A percentile compares a stretch with the other conserved stretches of the same genome.
Evolutionary conservation across 1,284 basidiomycete genomes (phyloP).

Genomic region (Coniferiporia weirii): DNA sequence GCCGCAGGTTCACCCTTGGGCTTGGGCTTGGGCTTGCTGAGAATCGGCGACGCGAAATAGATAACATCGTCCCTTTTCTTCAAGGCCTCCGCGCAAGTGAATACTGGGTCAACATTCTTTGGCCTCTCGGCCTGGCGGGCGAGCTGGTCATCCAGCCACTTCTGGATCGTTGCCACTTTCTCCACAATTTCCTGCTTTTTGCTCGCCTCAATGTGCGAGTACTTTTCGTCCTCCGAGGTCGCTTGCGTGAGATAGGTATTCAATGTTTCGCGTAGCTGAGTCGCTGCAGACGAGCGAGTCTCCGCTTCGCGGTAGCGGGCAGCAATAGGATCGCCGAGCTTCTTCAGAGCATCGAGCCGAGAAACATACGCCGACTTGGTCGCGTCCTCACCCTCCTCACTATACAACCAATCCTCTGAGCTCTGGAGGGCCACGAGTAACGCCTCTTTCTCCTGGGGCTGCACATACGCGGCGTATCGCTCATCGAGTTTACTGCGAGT

Average conservation of each 20-base stretch:
- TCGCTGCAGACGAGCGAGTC: constrained; percentile 66
- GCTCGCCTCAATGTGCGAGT: constrained; percentile 81
- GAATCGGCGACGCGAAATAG: constrained; percentile 78
- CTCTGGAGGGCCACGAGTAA: constrained; percentile 65
- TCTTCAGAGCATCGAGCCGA: constrained; percentile 76
- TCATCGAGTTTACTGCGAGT: constrained; percentile 88
- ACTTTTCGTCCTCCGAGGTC: constrained; percentile 78
- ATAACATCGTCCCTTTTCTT: constrained; percentile 89
- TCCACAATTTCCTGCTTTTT: constrained; percentile 82
- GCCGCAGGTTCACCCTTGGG: constrained; percentile 48
- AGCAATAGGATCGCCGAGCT: constrained; percentile 78
- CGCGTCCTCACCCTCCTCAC: constrained; percentile 92
- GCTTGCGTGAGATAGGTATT: constrained; percentile 81
- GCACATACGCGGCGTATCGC: constrained; percentile 71
- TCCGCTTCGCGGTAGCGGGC: constrained; percentile 79
- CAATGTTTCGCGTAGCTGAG: constrained; percentile 77
- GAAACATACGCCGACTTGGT: constrained; percentile 85
- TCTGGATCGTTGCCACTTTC: constrained; percentile 75
- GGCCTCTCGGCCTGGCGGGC: constrained; percentile 79
- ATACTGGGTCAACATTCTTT: constrained; percentile 82
- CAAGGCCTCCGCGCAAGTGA: constrained; percentile 74
- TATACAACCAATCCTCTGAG: constrained; percentile 94
- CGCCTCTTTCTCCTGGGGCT: constrained; percentile 69
- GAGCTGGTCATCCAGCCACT: constrained; percentile 91
- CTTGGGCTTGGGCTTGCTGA: constrained; percentile 87